A percentile compares a stretch with the other conserved stretches of the same genome.
phyloP scores from a whole-genome alignment of 2,329 filamentous ascomycete species.

The Exophiala viscosa region DNA sequence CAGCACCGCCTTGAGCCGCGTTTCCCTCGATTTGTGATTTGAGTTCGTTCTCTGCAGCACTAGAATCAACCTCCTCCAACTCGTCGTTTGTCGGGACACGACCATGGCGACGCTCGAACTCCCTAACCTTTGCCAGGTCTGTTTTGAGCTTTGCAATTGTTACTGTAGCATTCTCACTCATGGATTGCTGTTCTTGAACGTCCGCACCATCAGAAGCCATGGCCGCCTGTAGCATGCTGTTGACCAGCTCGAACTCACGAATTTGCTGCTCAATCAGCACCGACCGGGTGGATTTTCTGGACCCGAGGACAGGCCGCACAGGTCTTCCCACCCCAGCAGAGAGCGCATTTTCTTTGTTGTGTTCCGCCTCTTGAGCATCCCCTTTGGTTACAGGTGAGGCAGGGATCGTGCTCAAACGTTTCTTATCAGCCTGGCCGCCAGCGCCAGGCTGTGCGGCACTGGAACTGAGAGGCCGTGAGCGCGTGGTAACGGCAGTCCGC shows the following conservation, averaged over 20 bases:
- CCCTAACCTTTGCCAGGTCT: slow-evolving; percentile 26
- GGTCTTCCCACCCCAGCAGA: slow-evolving; percentile 7
- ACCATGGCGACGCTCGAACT: slow-evolving; percentile 25
- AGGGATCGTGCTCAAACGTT: slow-evolving; percentile 36
- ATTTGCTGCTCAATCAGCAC: slow-evolving; percentile 31
- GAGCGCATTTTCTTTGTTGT: slow-evolving; percentile 22
- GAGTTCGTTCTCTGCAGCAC: slow-evolving; percentile 2
- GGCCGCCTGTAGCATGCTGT: slow-evolving; percentile 31
- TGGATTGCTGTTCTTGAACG: slow-evolving; percentile 26
- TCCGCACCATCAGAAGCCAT: slow-evolving; percentile 31
- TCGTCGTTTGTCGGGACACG: slow-evolving; percentile 23
- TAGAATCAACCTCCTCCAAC: slow-evolving; percentile 21
- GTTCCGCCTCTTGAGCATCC: slow-evolving; percentile 31
- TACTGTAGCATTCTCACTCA: slow-evolving; percentile 26
- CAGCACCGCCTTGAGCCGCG: background rate
- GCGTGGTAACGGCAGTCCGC: slow-evolving; percentile 29
- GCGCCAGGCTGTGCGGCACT: slow-evolving; percentile 27
- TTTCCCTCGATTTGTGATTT: slow-evolving; percentile 3
- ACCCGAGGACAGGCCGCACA: slow-evolving; percentile 23
- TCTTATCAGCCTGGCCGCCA: slow-evolving; percentile 32
- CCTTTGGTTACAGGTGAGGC: slow-evolving; percentile 32
- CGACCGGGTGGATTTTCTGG: slow-evolving; percentile 29
- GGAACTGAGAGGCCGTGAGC: slow-evolving; percentile 29
- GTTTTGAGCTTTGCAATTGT: slow-evolving; percentile 29
- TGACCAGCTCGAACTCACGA: slow-evolving; percentile 31